Percentiles rank a stretch among this genome's conserved stretches.
Conservation (phyloP, 768 basidiomycete genomes). For the Auricularia auricula-judae region DNA sequence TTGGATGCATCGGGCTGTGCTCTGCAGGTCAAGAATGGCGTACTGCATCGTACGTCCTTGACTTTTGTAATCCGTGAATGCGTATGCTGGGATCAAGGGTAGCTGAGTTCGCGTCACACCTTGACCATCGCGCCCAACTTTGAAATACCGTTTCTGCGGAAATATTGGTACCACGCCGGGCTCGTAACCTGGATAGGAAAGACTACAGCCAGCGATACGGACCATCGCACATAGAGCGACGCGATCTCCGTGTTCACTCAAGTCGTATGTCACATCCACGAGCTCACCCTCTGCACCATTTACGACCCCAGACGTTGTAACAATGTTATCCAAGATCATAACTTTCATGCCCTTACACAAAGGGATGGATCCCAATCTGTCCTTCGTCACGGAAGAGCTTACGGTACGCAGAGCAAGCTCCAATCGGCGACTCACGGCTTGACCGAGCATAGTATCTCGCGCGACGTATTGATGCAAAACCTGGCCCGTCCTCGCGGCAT, state of each 20-base stretch:
- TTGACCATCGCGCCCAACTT: neutral
- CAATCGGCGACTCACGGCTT: neutral
- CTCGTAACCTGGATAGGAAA: neutral
- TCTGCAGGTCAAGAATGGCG: conserved; percentile 3
- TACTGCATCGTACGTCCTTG: conserved; percentile 1
- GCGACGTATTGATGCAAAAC: neutral
- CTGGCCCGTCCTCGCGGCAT: neutral
- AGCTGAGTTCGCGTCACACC: neutral
- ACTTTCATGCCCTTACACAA: conserved; percentile 1
- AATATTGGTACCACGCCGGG: neutral
- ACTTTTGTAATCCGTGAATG: conserved; percentile 6
- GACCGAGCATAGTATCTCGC: neutral
- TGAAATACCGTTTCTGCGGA: neutral
- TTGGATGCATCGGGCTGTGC: neutral
- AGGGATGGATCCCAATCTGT: neutral
- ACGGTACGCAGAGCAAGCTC: neutral
- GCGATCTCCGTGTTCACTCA: neutral
- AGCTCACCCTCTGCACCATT: conserved; percentile 3
- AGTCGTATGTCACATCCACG: neutral
- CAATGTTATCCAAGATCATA: conserved; percentile 2
- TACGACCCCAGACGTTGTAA: neutral
- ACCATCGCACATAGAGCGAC: neutral
- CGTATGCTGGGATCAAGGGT: conserved; percentile 1
- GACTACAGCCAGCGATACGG: neutral
- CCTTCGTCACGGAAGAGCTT: neutral